Base-by-base conservation (phyloP, 768 basidiomycete genomes). In the Hydnomerulius pinastri region DNA sequence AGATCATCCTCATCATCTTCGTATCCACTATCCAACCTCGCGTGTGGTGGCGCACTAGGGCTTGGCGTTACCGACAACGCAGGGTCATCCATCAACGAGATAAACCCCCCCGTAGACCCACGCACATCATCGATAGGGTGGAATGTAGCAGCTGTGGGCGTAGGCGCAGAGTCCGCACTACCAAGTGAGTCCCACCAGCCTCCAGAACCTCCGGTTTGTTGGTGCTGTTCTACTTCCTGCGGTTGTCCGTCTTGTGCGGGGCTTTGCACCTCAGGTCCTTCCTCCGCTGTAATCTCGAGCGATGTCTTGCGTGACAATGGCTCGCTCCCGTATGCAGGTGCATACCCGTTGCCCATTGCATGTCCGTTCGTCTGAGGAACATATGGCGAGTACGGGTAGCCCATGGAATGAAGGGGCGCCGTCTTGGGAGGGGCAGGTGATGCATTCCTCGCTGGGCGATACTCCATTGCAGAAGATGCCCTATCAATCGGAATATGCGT, bases 1-100 rank as follows among this genome's bases (percentile, higher is more conserved):
- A 99, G 78, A 62, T 97, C 93, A 37, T 96, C 93, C 1, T 85
- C 87, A 1, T 88, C 88, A 7, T 83, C 82, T 7, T 74, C 67
- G 44, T 51, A 50, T n/a, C 23, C 15, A 48, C 46, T 40, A 38
- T 55, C 29, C 25, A 35, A 60, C 29, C 44, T 48, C 24, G 48
- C 60, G 32, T 4, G 46, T 17, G 58, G 33, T 29, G 59, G 32
- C 23, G 55, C 29, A 20, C 41, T 48, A 28, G 60, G 60, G 10
- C 42, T 66, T 13, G 59, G 69, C 15, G 70, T 64, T 35, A 76
- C 66, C 4, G 78, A 69, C 28, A 79, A 76, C 9, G 77, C 64
- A 29, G 77, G 67, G 23, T 71, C 74, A 58, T 90, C 88, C 91
- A 94, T 93, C 20, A 90, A 73, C 6, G 91, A 92, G 36, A 94